Evolutionary conservation across 176 grass and related monocot species (phyloP).

Genomic region (Aegilops sharonensis): DNA sequence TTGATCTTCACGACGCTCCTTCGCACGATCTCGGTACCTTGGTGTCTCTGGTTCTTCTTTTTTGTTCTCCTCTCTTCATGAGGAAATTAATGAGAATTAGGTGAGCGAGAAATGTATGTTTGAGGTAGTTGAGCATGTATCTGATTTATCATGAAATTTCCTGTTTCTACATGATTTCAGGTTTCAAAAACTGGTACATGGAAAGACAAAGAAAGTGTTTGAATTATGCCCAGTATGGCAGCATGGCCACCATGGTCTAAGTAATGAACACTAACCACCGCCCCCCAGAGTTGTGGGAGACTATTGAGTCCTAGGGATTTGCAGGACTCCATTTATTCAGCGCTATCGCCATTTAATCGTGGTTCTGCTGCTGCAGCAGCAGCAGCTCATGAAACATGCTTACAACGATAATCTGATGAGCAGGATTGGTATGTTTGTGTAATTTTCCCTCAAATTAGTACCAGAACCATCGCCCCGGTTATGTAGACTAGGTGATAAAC

Average conservation of each 20-base stretch:
- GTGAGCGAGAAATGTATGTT: not conserved
- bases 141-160: not conserved
- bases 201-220: not conserved
- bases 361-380: not conserved
- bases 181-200: not conserved
- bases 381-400: not conserved
- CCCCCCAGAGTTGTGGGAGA: not conserved
- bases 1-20: constrained; percentile 97
- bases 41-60: constrained; percentile 76
- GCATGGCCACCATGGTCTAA: not conserved
- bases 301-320: not conserved
- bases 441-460: not conserved
- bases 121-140: not conserved
- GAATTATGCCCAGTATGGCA: not conserved
- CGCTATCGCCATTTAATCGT: not conserved
- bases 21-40: constrained; percentile 87
- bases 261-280: not conserved
- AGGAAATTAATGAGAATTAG: constrained; percentile 8
- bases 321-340: not conserved
- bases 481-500: not conserved
- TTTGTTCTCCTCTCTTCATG: constrained; percentile 81
- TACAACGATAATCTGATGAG: not conserved
- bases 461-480: not conserved
- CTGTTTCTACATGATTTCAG: constrained; percentile 9
- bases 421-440: not conserved